These are phyloP conservation scores for Immersiporthe knoxdaviesiana DNA, from an alignment of 2,329 filamentous ascomycete species.

Conservation along the genomic window DNA sequence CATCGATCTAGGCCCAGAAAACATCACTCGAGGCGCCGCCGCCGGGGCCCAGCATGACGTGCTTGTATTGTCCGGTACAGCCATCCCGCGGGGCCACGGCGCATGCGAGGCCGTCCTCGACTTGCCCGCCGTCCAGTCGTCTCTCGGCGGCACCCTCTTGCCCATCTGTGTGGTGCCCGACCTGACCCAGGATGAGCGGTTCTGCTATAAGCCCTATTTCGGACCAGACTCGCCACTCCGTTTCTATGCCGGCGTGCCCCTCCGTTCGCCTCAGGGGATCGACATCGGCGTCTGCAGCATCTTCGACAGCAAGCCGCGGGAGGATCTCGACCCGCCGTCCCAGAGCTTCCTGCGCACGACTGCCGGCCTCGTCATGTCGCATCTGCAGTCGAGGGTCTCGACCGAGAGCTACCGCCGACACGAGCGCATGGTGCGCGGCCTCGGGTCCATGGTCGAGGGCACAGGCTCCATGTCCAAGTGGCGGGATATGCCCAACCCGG, in stretches of 20 bases:
- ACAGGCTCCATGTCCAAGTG: conserved; percentile 14
- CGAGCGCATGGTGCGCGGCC: conserved; percentile 34
- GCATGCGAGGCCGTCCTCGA: conserved; percentile 18
- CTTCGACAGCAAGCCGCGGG: conserved; percentile 8
- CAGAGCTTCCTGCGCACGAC: conserved; percentile 34
- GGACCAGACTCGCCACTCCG: neutral
- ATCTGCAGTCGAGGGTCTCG: conserved; percentile 35
- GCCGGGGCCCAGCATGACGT: neutral
- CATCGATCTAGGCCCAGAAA: conserved; percentile 2
- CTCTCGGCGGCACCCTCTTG: neutral
- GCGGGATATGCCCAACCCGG: neutral
- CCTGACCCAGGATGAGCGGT: conserved; percentile 21
- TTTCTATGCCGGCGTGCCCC: conserved; percentile 28
- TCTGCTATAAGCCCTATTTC: neutral
- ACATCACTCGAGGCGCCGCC: neutral
- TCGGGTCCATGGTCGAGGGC: conserved; percentile 34
- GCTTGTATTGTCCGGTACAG: conserved; percentile 16
- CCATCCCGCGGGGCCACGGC: conserved; percentile 13
- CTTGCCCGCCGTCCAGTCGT: neutral
- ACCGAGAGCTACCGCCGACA: conserved; percentile 33
- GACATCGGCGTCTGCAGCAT: conserved; percentile 26
- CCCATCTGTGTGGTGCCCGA: conserved; percentile 25
- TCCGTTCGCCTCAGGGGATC: conserved; percentile 22
- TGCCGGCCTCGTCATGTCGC: conserved; percentile 34
- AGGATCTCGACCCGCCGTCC: conserved; percentile 25